Base-by-base conservation (phyloP, 1,139 yeast genomes). In the Komagataea norvegica region DNA sequence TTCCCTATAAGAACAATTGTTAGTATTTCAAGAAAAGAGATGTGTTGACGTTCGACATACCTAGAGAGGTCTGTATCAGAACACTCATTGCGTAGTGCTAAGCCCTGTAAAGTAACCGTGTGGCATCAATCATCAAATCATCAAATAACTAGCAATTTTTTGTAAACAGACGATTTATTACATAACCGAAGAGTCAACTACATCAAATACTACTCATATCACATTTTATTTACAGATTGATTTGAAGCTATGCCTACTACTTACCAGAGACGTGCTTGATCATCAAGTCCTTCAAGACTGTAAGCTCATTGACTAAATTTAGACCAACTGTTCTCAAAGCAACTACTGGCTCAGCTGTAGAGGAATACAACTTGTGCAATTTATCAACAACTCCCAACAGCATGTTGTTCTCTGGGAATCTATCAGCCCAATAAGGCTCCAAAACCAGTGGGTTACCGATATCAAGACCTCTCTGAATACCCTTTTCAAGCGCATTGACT, bases 331-430 rank as follows among this genome's bases (percentile, higher is more conserved):
- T 77, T 52, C 98, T 72, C 28, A 81, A 62, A 34, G 74, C 70
- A 14, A 87, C 96, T 11, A 89, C 49, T 1, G 96, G 95, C 27
- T 68, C 68, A 44, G 70, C 74, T 49, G 81, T 88, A 2, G 86
- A 79, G 8, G 89, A 72, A 57, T 89, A 91, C 18, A 91, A 64
- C 60, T 91, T 91, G 62, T 89, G 96, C 44, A 93, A 65, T 60
- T 88, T 88, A 61, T 91, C 99, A 37, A 93, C 93, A 20, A 84
- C 82, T 0, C 97, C 97, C 35, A 91, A 65, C 47, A 88, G 64
- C 35, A 77, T 70, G 55, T 88, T 94, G 58, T 91, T 91, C 23
- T 71, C 68, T 1, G 91, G 84, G 66, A 81, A 89, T 41, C 94
- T 72, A 18, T 79, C 79, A 22, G 88, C 74, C 69, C 88, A 85